Percentiles rank a stretch among this genome's conserved stretches.
Evolutionary conservation across 2,329 filamentous ascomycete species (phyloP).

Genomic region (Calonectria pauciramosa): DNA sequence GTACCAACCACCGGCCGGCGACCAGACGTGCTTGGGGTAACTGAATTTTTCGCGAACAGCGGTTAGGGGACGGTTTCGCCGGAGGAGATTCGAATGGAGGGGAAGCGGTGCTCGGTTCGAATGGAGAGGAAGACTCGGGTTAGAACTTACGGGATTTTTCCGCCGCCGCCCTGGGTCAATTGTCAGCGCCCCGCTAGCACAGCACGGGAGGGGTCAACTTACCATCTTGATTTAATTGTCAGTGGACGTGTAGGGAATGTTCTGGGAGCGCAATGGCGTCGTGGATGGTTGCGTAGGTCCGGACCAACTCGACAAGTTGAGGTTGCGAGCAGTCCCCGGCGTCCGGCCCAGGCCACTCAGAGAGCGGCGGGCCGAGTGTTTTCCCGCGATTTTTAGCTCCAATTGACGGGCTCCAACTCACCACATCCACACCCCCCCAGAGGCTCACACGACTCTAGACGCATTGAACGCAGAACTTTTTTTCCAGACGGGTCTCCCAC

Average conservation of each 20-base stretch:
- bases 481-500: slow-evolving; percentile 45
- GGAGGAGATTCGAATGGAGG: slow-evolving; percentile 19
- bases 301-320: slow-evolving; percentile 20
- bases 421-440: slow-evolving; percentile 28
- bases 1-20: slow-evolving; percentile 98
- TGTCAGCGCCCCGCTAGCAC: slow-evolving; percentile 54
- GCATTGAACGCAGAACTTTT: slow-evolving; percentile 53
- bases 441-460: slow-evolving; percentile 52
- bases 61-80: slow-evolving; percentile 15
- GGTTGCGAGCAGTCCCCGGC: slow-evolving; percentile 21
- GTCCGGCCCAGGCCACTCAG: background rate
- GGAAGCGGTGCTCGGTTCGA: slow-evolving; percentile 31
- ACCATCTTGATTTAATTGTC: slow-evolving; percentile 69
- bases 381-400: slow-evolving; percentile 34
- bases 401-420: slow-evolving; percentile 7
- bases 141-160: slow-evolving; percentile 68
- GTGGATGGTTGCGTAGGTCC: slow-evolving; percentile 34
- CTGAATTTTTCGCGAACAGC: slow-evolving; percentile 58
- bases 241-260: slow-evolving; percentile 49
- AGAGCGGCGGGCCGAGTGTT: slow-evolving; percentile 41
- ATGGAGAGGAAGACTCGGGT: slow-evolving; percentile 22
- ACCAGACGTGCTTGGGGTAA: slow-evolving; percentile 99
- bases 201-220: slow-evolving; percentile 39
- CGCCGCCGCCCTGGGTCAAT: slow-evolving; percentile 78
- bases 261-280: slow-evolving; percentile 49